These are phyloP conservation scores for Trametes elegans DNA, from an alignment of 768 basidiomycete genomes.

Conservation along the genomic window DNA sequence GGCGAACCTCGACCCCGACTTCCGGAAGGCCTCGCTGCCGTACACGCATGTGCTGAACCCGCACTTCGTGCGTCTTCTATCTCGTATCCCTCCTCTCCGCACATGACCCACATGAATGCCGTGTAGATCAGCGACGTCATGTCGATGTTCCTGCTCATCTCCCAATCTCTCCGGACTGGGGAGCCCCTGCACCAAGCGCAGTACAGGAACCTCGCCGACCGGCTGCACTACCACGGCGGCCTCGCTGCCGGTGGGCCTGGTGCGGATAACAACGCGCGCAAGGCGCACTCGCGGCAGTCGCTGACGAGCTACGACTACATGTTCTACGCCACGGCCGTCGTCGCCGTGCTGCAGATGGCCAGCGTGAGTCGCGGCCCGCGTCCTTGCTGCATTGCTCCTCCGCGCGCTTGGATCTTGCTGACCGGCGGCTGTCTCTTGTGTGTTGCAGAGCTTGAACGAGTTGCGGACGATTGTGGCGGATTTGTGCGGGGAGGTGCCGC, in stretches of 20 bases:
- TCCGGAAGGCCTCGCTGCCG: constrained; percentile 40
- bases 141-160: constrained; percentile 41
- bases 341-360: constrained; percentile 38
- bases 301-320: constrained; percentile 34
- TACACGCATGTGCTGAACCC: constrained; percentile 53
- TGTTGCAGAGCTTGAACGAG: constrained; percentile 38
- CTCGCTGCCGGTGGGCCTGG: constrained; percentile 10
- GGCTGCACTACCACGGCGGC: constrained; percentile 43
- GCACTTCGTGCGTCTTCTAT: constrained; percentile 49
- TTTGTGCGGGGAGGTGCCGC: constrained; percentile 41
- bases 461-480: constrained; percentile 35
- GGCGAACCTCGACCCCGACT: constrained; percentile 39
- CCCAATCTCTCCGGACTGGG: constrained; percentile 44
- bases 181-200: constrained; percentile 44
- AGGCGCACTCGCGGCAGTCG: constrained; percentile 13
- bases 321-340: constrained; percentile 39
- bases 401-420: no score
- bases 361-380: constrained; percentile 21
- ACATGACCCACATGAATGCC: not conserved
- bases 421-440: no score
- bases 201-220: constrained; percentile 40
- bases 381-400: not conserved
- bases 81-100: not conserved
- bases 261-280: not conserved
- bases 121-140: constrained; percentile 43